A percentile compares a stretch with the other conserved stretches of the same genome.
Conservation (phyloP, 305 asterid species). For the Fraxinus ornus region DNA sequence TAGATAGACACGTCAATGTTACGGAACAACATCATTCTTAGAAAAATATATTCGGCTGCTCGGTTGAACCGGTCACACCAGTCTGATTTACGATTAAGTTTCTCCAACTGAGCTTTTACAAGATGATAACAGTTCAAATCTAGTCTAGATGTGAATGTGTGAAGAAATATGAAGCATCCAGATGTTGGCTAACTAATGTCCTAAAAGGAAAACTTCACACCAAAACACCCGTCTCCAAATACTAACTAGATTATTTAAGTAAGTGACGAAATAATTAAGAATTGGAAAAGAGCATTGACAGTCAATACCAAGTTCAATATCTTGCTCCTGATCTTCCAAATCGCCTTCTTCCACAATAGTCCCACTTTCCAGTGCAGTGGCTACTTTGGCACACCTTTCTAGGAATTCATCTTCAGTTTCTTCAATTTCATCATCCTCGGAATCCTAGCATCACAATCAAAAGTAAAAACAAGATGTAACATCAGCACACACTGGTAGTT, state of each 20-base stretch:
- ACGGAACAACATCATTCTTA: background rate
- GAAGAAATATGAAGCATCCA: background rate
- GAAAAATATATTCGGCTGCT: background rate
- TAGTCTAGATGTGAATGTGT: background rate
- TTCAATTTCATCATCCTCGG: constrained; percentile 43
- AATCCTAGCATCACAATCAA: constrained; percentile 28
- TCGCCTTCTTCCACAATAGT: constrained; percentile 42
- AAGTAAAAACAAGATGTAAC: background rate
- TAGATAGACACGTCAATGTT: background rate
- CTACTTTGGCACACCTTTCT: constrained; percentile 41
- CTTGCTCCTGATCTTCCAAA: constrained; percentile 41
- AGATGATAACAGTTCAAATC: background rate
- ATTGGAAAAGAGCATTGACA: constrained; percentile 4
- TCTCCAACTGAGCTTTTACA: background rate
- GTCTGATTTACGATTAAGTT: background rate
- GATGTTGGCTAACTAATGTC: background rate
- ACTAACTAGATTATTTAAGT: background rate
- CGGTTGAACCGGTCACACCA: background rate
- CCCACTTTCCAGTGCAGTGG: constrained; percentile 36
- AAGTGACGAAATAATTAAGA: background rate
- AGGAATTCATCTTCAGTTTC: constrained; percentile 50
- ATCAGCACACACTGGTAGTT: background rate
- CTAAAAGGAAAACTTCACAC: background rate
- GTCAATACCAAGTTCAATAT: constrained; percentile 40
- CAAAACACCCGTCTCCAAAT: background rate